A percentile compares a stretch with the other conserved stretches of the same genome.
These are phyloP conservation scores for Hanseniaspora pseudoguilliermondii DNA, from an alignment of 805 yeast species.

Conservation along the genomic window DNA sequence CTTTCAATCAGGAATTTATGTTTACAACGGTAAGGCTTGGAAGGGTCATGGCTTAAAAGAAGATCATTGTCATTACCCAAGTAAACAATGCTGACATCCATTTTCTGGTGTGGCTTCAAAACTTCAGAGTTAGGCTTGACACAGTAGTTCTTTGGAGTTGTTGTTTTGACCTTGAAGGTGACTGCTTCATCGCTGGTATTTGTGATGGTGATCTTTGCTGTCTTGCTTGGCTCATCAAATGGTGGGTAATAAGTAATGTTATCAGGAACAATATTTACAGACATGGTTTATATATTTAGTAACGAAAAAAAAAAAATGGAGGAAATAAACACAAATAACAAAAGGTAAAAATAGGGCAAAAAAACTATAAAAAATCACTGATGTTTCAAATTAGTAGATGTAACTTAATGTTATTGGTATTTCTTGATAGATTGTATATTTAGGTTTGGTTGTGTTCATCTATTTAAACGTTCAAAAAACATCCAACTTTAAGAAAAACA, in stretches of 20 bases:
- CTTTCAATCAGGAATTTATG: slow-evolving; percentile 88
- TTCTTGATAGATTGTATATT: too few relatives aligned
- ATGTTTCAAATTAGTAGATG: too few relatives aligned
- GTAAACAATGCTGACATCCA: slow-evolving; percentile 68
- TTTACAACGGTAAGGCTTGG: slow-evolving; percentile 60
- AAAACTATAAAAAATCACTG: too few relatives aligned
- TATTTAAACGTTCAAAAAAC: too few relatives aligned
- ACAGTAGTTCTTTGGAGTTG: slow-evolving; percentile 91
- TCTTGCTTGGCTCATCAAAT: slow-evolving; percentile 49
- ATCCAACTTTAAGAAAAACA: too few relatives aligned
- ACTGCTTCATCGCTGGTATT: slow-evolving; percentile 49
- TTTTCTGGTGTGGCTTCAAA: slow-evolving; percentile 58
- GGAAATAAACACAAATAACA: too few relatives aligned
- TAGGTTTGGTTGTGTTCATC: too few relatives aligned
- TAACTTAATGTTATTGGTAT: too few relatives aligned
- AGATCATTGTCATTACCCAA: slow-evolving; percentile 64
- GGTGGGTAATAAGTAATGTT: slow-evolving; percentile 71
- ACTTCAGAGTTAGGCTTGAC: slow-evolving; percentile 91
- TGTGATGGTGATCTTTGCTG: slow-evolving; percentile 39
- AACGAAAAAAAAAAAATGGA: too few relatives aligned
- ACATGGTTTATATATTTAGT: background rate
- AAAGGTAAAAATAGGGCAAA: too few relatives aligned
- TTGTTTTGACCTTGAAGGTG: slow-evolving; percentile 94
- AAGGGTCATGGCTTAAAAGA: slow-evolving; percentile 22
- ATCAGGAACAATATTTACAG: slow-evolving; percentile 58